phyloP scores from a whole-genome alignment of 495 filamentous ascomycete species.

The Xylaria castorea region DNA sequence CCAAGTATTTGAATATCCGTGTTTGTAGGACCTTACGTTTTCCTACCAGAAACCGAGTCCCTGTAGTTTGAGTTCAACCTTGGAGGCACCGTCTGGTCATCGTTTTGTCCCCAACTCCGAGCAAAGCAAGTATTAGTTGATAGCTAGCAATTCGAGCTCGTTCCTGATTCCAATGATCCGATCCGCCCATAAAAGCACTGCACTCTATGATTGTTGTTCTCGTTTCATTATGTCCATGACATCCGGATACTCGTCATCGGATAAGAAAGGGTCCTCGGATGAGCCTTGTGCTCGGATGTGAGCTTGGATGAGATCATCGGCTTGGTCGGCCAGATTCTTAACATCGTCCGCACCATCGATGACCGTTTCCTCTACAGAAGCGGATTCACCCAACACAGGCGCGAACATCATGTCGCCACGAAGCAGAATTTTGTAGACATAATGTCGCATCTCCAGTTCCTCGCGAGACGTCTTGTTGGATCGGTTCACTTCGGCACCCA shows the following conservation, averaged over 20 bases:
- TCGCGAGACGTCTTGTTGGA: not conserved
- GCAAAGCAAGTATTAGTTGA: not conserved
- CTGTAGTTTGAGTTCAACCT: not conserved
- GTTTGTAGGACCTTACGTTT: not conserved
- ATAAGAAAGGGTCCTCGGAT: not conserved
- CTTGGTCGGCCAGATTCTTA: not conserved
- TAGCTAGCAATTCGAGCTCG: not conserved
- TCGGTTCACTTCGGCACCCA: not conserved
- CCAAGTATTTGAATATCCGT: not conserved
- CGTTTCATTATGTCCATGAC: not conserved
- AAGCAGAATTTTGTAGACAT: not conserved
- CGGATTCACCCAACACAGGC: not conserved
- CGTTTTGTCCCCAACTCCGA: not conserved
- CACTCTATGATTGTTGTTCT: not conserved
- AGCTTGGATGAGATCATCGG: slow-evolving; percentile 21
- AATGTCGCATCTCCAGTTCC: not conserved
- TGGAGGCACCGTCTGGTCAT: not conserved
- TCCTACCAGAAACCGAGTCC: not conserved
- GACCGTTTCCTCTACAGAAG: not conserved
- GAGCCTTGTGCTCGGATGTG: slow-evolving; percentile 7
- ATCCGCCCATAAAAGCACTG: not conserved
- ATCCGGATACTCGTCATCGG: not conserved
- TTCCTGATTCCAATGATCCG: not conserved
- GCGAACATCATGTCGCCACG: slow-evolving; percentile 5
- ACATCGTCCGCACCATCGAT: not conserved